Percentiles rank a stretch among this genome's conserved stretches.
Conservation (phyloP, 345 rosid species). For the Moringa oleifera region DNA sequence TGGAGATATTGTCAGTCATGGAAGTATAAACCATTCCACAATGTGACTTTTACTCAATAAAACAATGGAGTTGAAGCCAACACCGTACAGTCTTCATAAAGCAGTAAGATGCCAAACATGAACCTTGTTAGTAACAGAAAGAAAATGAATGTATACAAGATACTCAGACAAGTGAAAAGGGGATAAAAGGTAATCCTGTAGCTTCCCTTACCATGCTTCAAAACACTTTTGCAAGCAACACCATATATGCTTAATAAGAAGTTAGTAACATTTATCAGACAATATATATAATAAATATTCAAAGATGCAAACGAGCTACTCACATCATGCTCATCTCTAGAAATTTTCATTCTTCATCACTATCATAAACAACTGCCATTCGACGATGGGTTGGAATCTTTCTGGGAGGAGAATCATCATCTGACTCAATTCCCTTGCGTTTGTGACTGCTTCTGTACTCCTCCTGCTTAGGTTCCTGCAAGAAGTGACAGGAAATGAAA, state of each 20-base stretch:
- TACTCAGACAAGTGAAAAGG: no score
- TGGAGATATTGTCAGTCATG: no score
- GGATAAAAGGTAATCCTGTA: no score
- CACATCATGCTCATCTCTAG: not conserved
- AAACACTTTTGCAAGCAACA: not conserved
- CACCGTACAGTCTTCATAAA: not conserved
- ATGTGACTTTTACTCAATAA: no score
- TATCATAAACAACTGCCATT: slow-evolving; percentile 81
- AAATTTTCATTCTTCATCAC: slow-evolving; percentile 65
- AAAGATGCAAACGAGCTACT: not conserved
- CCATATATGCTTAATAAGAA: not conserved
- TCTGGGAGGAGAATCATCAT: slow-evolving; percentile 82
- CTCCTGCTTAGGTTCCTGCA: slow-evolving; percentile 55
- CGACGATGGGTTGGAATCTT: slow-evolving; percentile 71
- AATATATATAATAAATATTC: no score
- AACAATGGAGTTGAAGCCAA: not conserved
- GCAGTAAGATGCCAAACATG: not conserved
- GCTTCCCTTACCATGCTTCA: not conserved
- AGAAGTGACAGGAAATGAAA: not conserved
- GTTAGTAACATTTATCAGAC: no score
- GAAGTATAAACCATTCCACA: no score
- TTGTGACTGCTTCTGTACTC: slow-evolving; percentile 49
- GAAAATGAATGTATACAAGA: no score
- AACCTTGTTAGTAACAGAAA: not conserved
- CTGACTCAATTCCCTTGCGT: slow-evolving; percentile 80